Conservation (phyloP, 352 stramenopile genomes). For the Ophiocytium majus region DNA sequence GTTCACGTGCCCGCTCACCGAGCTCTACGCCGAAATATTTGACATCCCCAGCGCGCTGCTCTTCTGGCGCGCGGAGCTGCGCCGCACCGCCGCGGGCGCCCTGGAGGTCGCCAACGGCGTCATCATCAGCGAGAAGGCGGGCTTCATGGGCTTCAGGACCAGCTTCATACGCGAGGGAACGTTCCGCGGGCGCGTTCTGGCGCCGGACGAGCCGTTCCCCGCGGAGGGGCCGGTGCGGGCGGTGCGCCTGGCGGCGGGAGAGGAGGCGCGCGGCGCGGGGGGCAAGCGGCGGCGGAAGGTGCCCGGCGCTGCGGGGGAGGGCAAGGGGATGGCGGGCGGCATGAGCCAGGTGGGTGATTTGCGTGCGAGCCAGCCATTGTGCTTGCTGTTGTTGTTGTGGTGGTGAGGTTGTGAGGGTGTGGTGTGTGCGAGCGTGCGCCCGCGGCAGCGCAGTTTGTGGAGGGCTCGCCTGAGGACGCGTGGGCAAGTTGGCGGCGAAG, state of each 20-base stretch:
- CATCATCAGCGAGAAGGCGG: conserved; percentile 48
- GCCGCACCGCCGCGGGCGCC: conserved; percentile 24
- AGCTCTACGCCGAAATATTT: conserved; percentile 49
- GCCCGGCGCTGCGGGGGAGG: not conserved
- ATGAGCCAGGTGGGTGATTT: too few species aligned
- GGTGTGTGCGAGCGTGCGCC: too few species aligned
- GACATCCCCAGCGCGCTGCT: conserved; percentile 51
- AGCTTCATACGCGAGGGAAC: conserved; percentile 48
- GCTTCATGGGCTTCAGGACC: conserved; percentile 43
- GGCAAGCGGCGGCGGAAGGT: not conserved
- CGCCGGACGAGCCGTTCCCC: conserved; percentile 40
- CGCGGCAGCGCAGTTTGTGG: too few species aligned
- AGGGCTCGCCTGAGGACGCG: too few species aligned
- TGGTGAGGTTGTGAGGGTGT: too few species aligned
- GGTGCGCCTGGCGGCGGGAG: not conserved
- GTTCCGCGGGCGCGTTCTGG: conserved; percentile 38
- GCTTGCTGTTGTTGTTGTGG: too few species aligned
- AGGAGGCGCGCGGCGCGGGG: not conserved
- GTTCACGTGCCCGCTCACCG: conserved; percentile 48
- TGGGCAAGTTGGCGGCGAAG: too few species aligned
- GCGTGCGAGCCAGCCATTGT: too few species aligned
- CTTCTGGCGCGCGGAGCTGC: conserved; percentile 36
- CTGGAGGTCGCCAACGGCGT: conserved; percentile 33
- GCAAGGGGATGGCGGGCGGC: not conserved
- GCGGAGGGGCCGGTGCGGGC: not conserved